Conservation (phyloP, 106 monocot genomes). For the Dactylorhiza incarnata region DNA sequence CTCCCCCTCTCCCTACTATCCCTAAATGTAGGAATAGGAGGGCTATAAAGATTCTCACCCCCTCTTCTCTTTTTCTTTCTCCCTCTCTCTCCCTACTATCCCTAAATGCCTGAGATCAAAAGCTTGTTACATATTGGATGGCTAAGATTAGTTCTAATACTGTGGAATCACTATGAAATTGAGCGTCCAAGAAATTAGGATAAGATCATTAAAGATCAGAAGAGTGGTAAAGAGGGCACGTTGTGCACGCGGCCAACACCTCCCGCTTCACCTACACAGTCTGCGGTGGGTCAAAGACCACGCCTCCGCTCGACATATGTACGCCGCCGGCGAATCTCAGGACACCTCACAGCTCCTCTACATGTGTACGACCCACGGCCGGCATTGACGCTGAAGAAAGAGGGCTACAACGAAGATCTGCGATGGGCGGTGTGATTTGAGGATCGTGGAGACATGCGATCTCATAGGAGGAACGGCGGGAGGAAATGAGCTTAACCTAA, state of each 20-base stretch:
- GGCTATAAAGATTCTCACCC: too few relatives aligned
- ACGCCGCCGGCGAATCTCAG: background rate
- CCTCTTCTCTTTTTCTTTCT: too few relatives aligned
- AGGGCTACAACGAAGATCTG: constrained; percentile 10
- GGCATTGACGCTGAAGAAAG: constrained; percentile 2
- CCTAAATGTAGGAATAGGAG: too few relatives aligned
- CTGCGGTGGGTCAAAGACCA: constrained; percentile 1
- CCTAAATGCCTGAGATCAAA: too few relatives aligned
- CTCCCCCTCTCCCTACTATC: too few relatives aligned
- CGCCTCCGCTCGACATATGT: background rate
- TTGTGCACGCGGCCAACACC: constrained; percentile 46
- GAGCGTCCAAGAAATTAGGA: background rate
- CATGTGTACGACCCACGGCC: background rate
- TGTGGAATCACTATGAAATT: background rate
- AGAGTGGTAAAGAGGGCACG: constrained; percentile 62
- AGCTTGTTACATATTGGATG: too few relatives aligned
- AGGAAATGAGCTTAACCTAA: too few relatives aligned
- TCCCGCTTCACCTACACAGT: constrained; percentile 58
- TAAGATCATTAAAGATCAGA: background rate
- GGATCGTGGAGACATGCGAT: too few relatives aligned
- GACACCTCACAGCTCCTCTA: background rate
- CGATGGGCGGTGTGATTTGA: background rate
- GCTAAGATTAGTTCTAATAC: too few relatives aligned
- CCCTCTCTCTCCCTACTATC: too few relatives aligned
- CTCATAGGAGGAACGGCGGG: too few relatives aligned